A percentile compares a stretch with the other conserved stretches of the same genome.
Evolutionary conservation across 2,329 filamentous ascomycete genomes (phyloP).

Genomic region (Hawksworthiomyces lignivorus): DNA sequence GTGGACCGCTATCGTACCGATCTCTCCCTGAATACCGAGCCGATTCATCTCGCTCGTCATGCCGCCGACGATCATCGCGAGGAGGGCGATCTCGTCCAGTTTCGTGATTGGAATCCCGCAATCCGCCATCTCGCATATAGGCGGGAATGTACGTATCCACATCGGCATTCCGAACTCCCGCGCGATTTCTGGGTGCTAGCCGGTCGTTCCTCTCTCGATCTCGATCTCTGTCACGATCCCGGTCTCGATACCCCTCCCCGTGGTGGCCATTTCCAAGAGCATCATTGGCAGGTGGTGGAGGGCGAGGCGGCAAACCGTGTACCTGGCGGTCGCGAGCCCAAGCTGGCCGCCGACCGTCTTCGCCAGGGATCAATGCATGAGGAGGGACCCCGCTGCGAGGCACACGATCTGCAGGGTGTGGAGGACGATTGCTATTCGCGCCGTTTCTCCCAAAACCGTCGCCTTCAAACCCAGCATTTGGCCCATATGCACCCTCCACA

Average conservation of each 20-base stretch:
- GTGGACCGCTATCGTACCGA: conserved; percentile 27
- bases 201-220: conserved; percentile 10
- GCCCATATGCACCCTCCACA: conserved; percentile 34
- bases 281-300: conserved; percentile 37
- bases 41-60: conserved; percentile 33
- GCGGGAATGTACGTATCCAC: conserved; percentile 44
- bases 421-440: conserved; percentile 38
- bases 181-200: conserved; percentile 16
- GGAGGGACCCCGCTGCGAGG: conserved; percentile 25
- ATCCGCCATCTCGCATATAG: conserved; percentile 30
- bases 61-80: conserved; percentile 31
- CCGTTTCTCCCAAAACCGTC: conserved; percentile 46
- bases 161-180: conserved; percentile 16
- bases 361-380: conserved; percentile 4
- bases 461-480: conserved; percentile 42
- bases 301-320: conserved; percentile 39
- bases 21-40: conserved; percentile 16
- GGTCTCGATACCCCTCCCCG: conserved; percentile 24
- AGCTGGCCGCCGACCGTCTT: conserved; percentile 37
- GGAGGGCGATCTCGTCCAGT: conserved; percentile 15
- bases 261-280: conserved; percentile 28
- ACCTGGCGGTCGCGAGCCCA: conserved; percentile 45
- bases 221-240: conserved; percentile 24
- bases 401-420: conserved; percentile 24
- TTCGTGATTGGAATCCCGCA: not conserved